phyloP scores from a whole-genome alignment of 345 rosid genomes.

The Punica granatum region DNA sequence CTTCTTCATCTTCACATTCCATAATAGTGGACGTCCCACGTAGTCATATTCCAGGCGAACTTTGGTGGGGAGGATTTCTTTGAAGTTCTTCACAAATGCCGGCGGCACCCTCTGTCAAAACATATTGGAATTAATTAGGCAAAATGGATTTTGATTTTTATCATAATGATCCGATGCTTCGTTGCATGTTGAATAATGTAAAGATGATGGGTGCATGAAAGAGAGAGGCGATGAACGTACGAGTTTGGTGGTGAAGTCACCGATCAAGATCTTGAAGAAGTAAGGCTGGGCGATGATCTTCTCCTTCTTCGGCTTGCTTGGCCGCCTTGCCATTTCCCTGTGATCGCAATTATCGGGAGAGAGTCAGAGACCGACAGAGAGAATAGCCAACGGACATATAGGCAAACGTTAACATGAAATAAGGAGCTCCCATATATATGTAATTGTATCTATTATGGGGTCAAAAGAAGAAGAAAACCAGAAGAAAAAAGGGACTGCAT shows the following conservation, averaged over 20 bases:
- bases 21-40: not conserved
- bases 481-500: too few relatives aligned
- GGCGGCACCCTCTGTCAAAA: slow-evolving; percentile 4
- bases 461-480: too few relatives aligned
- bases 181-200: not conserved
- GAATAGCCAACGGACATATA: too few relatives aligned
- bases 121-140: too few relatives aligned
- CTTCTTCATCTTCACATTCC: slow-evolving; percentile 1
- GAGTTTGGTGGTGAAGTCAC: not conserved
- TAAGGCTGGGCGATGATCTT: slow-evolving; percentile 4
- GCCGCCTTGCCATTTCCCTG: too few relatives aligned
- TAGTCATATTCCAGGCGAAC: not conserved
- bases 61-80: not conserved
- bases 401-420: too few relatives aligned
- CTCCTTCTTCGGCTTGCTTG: not conserved
- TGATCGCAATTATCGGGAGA: too few relatives aligned
- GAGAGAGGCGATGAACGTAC: not conserved
- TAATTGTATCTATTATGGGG: too few relatives aligned
- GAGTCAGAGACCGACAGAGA: too few relatives aligned
- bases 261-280: slow-evolving; percentile 6
- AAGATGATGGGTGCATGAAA: not conserved
- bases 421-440: too few relatives aligned
- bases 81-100: slow-evolving; percentile 8
- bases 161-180: not conserved
- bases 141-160: too few relatives aligned